A percentile compares a stretch with the other conserved stretches of the same genome.
Conservation (phyloP, 441 rosid genomes). For the Bruguiera hainesii region DNA sequence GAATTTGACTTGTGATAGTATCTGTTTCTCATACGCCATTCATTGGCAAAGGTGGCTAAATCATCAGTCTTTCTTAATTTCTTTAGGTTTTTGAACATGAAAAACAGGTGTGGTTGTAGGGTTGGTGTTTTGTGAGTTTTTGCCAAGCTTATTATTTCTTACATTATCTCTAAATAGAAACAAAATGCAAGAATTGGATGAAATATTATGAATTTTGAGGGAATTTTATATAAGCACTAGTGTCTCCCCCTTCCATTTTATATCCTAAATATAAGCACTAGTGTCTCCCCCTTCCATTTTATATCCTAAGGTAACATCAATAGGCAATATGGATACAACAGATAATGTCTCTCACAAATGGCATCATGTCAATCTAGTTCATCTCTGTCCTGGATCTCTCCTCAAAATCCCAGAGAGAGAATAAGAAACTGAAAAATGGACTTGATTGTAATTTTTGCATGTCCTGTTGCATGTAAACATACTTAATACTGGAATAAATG, state of each 20-base stretch:
- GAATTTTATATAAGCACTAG: not conserved
- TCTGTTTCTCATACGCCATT: not conserved
- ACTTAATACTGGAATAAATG: not conserved
- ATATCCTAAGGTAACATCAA: not conserved
- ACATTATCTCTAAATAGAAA: not conserved
- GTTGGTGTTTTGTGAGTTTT: not conserved
- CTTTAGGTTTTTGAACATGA: not conserved
- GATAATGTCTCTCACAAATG: not conserved
- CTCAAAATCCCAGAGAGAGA: not conserved
- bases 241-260: not conserved
- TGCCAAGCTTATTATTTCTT: not conserved
- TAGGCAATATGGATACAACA: not conserved
- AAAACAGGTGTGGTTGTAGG: not conserved
- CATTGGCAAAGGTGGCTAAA: not conserved
- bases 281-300: not conserved
- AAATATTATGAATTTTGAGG: too few relatives aligned
- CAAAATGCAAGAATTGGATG: too few relatives aligned
- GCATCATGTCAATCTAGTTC: not conserved
- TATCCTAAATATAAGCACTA: not conserved
- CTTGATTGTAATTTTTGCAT: not conserved
- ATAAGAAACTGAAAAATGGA: not conserved
- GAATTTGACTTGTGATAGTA: slow-evolving; percentile 2
- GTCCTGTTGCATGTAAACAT: not conserved
- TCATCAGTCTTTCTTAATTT: not conserved
- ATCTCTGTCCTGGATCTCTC: not conserved